Evolutionary conservation across 805 yeast genomes (phyloP), one percentile per base, ranked within the genome.

Genomic region (Zygotorulaspora sp.): DNA sequence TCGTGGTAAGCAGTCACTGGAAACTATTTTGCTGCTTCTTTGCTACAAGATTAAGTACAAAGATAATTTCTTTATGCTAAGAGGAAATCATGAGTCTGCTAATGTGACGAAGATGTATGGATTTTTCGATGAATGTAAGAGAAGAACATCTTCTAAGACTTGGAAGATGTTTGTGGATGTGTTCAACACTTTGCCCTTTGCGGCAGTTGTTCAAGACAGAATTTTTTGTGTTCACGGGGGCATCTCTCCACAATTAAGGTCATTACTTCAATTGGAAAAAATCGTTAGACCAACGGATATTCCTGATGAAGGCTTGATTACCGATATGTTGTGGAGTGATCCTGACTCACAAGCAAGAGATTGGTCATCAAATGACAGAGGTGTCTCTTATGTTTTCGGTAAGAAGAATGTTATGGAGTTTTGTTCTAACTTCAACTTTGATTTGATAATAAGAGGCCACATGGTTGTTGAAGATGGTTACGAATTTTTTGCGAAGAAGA

Each of bases 81-180:
- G 98, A 48, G 98, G 98, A 19, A 92, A 92, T 65, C 98, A 92
- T 66, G 98, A 92, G 66, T 86, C 96, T 60, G 97, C 98, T 14
- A 86, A 86, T 57, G 94, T 92, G 39, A 90, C 97, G 2, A 77
- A 95, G 48, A 95, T 92, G 43, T 92, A 92, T 63, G 98, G 98
- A 4, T 92, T 92, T 55, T 92, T 87, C 62, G 98, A 92, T 65
- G 98, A 92, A 64, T 92, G 98, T 70, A 92, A 92, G 61, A 75
- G 98, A 53, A 68, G 98, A 39, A 78, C 94, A 53, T 83, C 82
- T 54, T 75, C 89, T 48, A 90, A 89, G 62, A 80, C 88, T 5
- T 92, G 98, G 98, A 88, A 89, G 59, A 67, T 77, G 39, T 92
- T 92, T 55, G 78, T 92, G 45, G 98, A 92, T 67, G 89, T 95